Conservation (phyloP, 1,284 basidiomycete genomes). For the Cerrena zonata region DNA sequence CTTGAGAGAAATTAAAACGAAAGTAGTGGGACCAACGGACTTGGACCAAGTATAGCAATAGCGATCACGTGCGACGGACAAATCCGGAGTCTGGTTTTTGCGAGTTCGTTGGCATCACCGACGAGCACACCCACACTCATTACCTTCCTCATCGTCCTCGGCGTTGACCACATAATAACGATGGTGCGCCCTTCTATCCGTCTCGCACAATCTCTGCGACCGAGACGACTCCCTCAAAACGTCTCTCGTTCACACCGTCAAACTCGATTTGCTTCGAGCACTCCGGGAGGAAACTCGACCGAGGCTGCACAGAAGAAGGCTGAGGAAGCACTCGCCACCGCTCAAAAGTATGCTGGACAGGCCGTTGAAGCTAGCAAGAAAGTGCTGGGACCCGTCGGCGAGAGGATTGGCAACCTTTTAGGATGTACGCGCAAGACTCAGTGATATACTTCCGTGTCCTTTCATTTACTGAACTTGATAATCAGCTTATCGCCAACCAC, state of each 20-base stretch:
- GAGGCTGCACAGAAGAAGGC: conserved; percentile 58
- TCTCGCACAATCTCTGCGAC: conserved; percentile 25
- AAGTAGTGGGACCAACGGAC: no score
- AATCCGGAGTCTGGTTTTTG: conserved; percentile 13
- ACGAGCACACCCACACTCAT: conserved; percentile 20
- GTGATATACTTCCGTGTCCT: background rate
- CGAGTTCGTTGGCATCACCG: conserved; percentile 16
- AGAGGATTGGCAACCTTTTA: conserved; percentile 54
- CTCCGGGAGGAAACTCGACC: conserved; percentile 16
- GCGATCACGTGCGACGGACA: background rate
- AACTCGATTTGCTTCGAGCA: conserved; percentile 26
- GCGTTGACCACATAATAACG: conserved; percentile 15
- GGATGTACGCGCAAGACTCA: conserved; percentile 49
- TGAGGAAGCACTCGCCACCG: conserved; percentile 55
- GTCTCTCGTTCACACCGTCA: conserved; percentile 17
- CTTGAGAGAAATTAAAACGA: no score
- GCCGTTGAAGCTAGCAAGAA: conserved; percentile 49
- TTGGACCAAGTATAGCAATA: no score
- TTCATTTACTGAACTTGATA: background rate
- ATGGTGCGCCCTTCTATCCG: conserved; percentile 27
- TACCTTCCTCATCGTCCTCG: conserved; percentile 10
- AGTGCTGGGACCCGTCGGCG: conserved; percentile 53
- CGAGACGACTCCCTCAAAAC: conserved; percentile 19
- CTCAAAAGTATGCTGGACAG: conserved; percentile 52
- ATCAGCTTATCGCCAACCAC: conserved; percentile 76